Evolutionary conservation across 306 rosid species (phyloP).

Genomic region (Quercus variabilis): DNA sequence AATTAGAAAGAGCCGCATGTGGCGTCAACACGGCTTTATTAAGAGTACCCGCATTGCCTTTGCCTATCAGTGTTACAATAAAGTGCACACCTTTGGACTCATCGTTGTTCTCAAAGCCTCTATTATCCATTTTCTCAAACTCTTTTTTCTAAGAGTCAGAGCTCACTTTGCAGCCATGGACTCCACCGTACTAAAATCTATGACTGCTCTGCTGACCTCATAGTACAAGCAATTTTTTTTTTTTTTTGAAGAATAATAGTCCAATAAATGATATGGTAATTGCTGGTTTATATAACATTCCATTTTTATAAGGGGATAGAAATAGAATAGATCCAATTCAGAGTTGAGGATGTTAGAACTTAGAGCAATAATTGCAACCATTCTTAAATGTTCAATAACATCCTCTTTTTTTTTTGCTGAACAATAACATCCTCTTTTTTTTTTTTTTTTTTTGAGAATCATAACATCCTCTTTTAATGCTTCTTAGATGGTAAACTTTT

Average conservation of each 20-base stretch:
- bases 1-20: slow-evolving; percentile 17
- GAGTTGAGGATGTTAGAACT: no score
- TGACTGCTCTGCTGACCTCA: not conserved
- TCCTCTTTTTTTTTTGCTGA: no score
- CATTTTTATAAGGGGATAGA: no score
- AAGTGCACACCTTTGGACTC: not conserved
- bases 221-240: not conserved
- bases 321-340: no score
- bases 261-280: not conserved
- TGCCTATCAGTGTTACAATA: not conserved
- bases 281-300: no score
- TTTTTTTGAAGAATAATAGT: not conserved
- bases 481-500: not conserved
- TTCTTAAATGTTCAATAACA: no score
- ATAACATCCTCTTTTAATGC: no score
- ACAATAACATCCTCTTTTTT: no score
- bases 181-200: not conserved
- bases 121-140: not conserved
- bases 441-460: no score
- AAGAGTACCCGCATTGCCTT: slow-evolving; percentile 1
- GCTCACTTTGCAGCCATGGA: slow-evolving; percentile 14
- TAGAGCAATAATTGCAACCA: no score
- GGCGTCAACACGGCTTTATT: not conserved
- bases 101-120: not conserved
- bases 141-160: slow-evolving; percentile 11